Percentiles rank a stretch among this genome's conserved stretches.
These are phyloP conservation scores for Entomortierella parvispora DNA, from an alignment of 192 early-diverging fungal species.

Conservation along the genomic window DNA sequence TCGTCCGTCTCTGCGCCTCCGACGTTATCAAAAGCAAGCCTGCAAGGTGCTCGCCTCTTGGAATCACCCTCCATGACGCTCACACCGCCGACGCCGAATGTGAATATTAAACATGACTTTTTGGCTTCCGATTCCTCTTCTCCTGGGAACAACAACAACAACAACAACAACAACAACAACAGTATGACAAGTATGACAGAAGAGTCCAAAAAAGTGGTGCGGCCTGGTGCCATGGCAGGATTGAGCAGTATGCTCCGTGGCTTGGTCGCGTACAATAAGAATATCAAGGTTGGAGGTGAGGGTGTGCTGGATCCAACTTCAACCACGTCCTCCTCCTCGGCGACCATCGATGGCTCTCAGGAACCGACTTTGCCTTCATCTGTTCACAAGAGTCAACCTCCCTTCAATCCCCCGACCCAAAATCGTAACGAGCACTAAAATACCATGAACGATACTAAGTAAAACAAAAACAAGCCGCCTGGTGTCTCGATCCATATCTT, in stretches of 20 bases:
- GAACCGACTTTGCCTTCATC: too few relatives aligned
- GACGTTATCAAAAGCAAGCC: not conserved
- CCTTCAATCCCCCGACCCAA: too few relatives aligned
- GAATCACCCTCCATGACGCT: slow-evolving; percentile 22
- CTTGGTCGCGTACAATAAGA: slow-evolving; percentile 41
- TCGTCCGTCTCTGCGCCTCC: not conserved
- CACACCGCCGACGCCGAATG: slow-evolving; percentile 26
- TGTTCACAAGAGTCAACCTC: too few relatives aligned
- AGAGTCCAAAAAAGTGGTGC: slow-evolving; percentile 35
- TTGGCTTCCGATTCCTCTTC: not conserved
- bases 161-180: not conserved
- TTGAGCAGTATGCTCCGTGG: slow-evolving; percentile 43
- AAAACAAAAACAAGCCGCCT: too few relatives aligned
- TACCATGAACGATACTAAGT: too few relatives aligned
- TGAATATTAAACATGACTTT: slow-evolving; percentile 14
- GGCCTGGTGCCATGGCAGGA: slow-evolving; percentile 29
- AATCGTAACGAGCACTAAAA: too few relatives aligned
- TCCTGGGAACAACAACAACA: not conserved
- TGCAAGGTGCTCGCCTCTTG: not conserved
- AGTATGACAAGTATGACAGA: not conserved
- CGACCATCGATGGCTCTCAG: not conserved
- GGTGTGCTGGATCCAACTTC: not conserved
- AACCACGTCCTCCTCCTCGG: too few relatives aligned
- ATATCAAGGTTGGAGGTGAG: slow-evolving; percentile 47
- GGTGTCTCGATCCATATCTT: too few relatives aligned